Evolutionary conservation across 1,284 basidiomycete species (phyloP).

Genomic region (Anthracocystis walkeri): DNA sequence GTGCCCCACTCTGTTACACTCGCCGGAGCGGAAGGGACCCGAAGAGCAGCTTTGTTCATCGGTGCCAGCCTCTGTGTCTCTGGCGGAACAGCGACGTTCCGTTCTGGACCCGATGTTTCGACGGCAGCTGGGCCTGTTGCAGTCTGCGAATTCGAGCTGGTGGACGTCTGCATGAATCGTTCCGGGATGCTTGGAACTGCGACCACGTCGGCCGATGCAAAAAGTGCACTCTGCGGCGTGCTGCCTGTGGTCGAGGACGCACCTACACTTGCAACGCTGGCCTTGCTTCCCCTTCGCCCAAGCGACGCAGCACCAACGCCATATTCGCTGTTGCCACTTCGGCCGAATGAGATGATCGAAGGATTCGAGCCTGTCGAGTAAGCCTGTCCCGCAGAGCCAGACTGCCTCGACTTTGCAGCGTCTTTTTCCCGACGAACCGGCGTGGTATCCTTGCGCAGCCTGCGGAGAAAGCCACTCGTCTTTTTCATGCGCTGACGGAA

Average conservation of each 20-base stretch:
- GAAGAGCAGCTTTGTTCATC: slow-evolving; percentile 16
- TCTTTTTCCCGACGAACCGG: slow-evolving; percentile 20
- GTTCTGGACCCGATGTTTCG: neutral
- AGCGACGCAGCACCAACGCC: slow-evolving; percentile 1
- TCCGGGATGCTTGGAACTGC: slow-evolving; percentile 43
- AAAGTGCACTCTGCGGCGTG: slow-evolving; percentile 19
- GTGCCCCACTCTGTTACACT: slow-evolving; percentile 24
- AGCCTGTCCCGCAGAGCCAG: slow-evolving; percentile 7
- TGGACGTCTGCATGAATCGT: slow-evolving; percentile 32
- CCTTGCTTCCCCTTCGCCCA: slow-evolving; percentile 29
- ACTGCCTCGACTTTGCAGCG: slow-evolving; percentile 3
- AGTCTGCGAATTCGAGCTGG: slow-evolving; percentile 11
- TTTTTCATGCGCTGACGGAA: slow-evolving; percentile 65
- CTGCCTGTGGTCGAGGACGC: slow-evolving; percentile 23
- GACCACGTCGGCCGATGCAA: slow-evolving; percentile 26
- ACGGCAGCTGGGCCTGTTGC: neutral
- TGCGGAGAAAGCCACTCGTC: slow-evolving; percentile 62
- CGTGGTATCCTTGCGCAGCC: slow-evolving; percentile 35
- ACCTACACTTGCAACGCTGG: slow-evolving; percentile 28
- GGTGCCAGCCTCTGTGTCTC: slow-evolving; percentile 19
- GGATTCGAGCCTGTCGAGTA: slow-evolving; percentile 35
- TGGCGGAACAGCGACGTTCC: neutral
- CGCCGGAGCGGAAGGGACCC: slow-evolving; percentile 40
- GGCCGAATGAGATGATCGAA: slow-evolving; percentile 28
- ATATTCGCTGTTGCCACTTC: slow-evolving; percentile 5